A percentile compares a stretch with the other conserved stretches of the same genome.
Evolutionary conservation across 768 basidiomycete genomes (phyloP).

Genomic region (Dentipellis fragilis): DNA sequence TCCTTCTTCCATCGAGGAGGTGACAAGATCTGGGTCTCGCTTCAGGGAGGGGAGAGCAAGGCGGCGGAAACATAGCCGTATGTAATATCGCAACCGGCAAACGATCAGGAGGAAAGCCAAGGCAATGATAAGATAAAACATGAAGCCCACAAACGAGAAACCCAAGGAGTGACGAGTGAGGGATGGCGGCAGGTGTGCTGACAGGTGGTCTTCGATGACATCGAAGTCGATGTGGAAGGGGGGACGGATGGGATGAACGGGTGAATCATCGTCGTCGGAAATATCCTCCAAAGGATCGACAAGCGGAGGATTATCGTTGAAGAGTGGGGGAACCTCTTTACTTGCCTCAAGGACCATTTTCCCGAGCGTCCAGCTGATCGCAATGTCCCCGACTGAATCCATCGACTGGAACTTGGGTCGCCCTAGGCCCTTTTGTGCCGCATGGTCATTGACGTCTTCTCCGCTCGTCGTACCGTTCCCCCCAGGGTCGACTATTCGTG

Average conservation of each 20-base stretch:
- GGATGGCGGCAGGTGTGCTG: constrained; percentile 56
- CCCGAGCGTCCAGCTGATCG: constrained; percentile 95
- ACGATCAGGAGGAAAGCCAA: constrained; percentile 32
- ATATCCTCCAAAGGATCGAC: constrained; percentile 39
- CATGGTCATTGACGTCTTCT: constrained; percentile 65
- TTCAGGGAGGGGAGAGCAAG: constrained; percentile 8
- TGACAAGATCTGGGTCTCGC: constrained; percentile 17
- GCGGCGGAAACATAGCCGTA: constrained; percentile 32
- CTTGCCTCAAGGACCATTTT: constrained; percentile 99
- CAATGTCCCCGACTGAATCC: constrained; percentile 86
- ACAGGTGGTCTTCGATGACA: constrained; percentile 51
- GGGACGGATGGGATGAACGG: constrained; percentile 56
- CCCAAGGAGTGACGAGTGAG: constrained; percentile 58
- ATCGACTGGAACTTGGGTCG: constrained; percentile 84
- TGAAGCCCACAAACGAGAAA: constrained; percentile 57
- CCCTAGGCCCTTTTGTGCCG: constrained; percentile 74
- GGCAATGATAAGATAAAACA: constrained; percentile 42
- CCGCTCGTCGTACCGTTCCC: constrained; percentile 67
- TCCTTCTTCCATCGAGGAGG: constrained; percentile 24
- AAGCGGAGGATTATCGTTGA: constrained; percentile 42
- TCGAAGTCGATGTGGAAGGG: constrained; percentile 44
- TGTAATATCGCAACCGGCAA: constrained; percentile 49
- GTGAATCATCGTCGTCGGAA: constrained; percentile 36
- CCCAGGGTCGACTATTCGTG: constrained; percentile 77
- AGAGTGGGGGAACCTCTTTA: constrained; percentile 57